Percentiles rank a stretch among this genome's conserved stretches.
These are phyloP conservation scores for Phytopythium kandeliae DNA, from an alignment of 352 stramenopile genomes.

Conservation along the genomic window DNA sequence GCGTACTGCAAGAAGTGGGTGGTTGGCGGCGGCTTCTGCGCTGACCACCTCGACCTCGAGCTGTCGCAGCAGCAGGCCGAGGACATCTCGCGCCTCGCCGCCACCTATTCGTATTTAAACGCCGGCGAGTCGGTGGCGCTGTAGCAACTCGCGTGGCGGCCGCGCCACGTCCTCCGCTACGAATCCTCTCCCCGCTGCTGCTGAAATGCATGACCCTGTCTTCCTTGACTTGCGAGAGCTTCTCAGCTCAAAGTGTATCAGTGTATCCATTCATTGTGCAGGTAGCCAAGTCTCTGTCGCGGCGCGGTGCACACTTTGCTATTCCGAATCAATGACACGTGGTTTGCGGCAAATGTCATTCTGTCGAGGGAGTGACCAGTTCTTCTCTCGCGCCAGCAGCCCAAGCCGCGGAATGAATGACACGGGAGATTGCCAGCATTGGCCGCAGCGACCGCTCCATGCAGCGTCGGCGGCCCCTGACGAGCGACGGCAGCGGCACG, in stretches of 20 bases:
- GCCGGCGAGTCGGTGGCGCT: slow-evolving; percentile 50
- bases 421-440: not conserved
- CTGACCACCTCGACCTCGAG: slow-evolving; percentile 58
- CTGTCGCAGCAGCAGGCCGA: slow-evolving; percentile 41
- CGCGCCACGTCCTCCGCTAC: not conserved
- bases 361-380: no score
- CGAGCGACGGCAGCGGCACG: not conserved
- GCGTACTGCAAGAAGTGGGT: slow-evolving; percentile 80
- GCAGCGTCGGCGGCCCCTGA: slow-evolving; percentile 4
- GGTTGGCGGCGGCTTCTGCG: slow-evolving; percentile 65
- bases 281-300: no score
- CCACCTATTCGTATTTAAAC: slow-evolving; percentile 64
- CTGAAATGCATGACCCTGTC: no score
- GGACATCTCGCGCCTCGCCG: slow-evolving; percentile 49
- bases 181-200: no score
- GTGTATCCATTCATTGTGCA: no score
- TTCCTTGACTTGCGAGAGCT: no score
- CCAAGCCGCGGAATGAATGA: not conserved
- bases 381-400: not conserved
- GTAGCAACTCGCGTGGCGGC: slow-evolving; percentile 16
- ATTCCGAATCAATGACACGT: no score
- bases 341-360: no score
- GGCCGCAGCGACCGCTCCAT: not conserved
- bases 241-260: no score
- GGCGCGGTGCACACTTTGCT: no score